These are phyloP conservation scores for Mallotus japonicus DNA, from an alignment of 441 rosid species.

Conservation along the genomic window DNA sequence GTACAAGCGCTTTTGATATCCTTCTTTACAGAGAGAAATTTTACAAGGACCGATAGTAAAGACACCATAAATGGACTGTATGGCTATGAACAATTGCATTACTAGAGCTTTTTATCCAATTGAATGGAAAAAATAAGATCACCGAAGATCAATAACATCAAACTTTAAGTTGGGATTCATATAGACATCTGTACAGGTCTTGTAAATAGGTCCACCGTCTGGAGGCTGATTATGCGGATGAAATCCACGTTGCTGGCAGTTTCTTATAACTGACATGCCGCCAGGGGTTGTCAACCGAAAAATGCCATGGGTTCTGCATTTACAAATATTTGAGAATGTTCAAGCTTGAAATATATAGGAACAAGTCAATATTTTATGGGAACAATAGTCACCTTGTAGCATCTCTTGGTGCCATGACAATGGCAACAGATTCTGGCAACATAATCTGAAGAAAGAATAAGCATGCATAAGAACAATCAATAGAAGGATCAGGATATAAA, in stretches of 20 bases:
- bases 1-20: not conserved
- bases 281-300: conserved; percentile 91
- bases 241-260: conserved; percentile 86
- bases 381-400: conserved; percentile 46
- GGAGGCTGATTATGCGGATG: conserved; percentile 74
- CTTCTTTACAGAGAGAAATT: not conserved
- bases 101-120: conserved; percentile 10
- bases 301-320: conserved; percentile 75
- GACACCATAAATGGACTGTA: conserved; percentile 10
- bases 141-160: conserved; percentile 85
- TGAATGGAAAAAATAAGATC: conserved; percentile 26
- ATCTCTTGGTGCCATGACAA: conserved; percentile 98
- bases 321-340: not conserved
- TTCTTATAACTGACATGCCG: conserved; percentile 87
- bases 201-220: conserved; percentile 88
- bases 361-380: not conserved
- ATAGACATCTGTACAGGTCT: conserved; percentile 76
- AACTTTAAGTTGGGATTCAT: conserved; percentile 79
- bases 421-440: conserved; percentile 95
- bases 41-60: conserved; percentile 9
- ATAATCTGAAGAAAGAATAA: conserved; percentile 56
- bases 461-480: conserved; percentile 10
- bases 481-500: not conserved
- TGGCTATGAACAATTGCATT: conserved; percentile 28
- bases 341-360: not conserved